Base-by-base conservation (phyloP, 805 yeast genomes). In the Candida vartiovaarae region DNA sequence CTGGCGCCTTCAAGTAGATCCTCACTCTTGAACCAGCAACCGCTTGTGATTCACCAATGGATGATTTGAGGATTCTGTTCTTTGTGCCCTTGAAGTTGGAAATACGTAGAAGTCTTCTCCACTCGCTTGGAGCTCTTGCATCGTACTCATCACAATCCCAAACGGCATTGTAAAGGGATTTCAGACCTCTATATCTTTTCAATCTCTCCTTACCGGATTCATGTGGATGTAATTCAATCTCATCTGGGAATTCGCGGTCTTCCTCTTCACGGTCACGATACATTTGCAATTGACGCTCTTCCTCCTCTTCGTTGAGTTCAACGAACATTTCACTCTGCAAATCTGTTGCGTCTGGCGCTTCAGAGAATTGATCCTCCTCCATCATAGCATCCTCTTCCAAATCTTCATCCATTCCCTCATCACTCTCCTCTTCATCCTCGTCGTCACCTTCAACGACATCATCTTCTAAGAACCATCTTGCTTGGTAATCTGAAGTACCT, bases 171-270 rank as follows among this genome's bases (percentile, higher is more conserved):
- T 84, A 80, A 48, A 95, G 65, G 32, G 85, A 84, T 63, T 87
- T 86, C 51, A 90, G 75, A 47, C 98, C 98, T 63, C 97, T 76
- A 64, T 88, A 91, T 48, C 89, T 76, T 29, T 71, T 65, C 45
- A 93, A 71, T 50, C 87, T 75, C 50, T 89, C 88, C 54, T 75
- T 75, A 8, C 86, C 98, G 5, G 84, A 74, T 51, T 76, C 90
- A 5, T 64, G 60, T 29, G 97, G 97, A 38, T 72, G 75, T 36
- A 93, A 67, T 62, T 93, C 98, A 44, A 91, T 66, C 66, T 93
- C 99, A 65, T 93, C 99, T 0, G 98, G 98, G 71, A 89, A 93
- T 55, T 90, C 96, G 32, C 78, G 73, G 60, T 88, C 97, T 43
- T 90, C 97, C 47, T 76, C 75, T 52, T 80, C 96, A 49, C 77